phyloP scores from a whole-genome alignment of 2,329 filamentous ascomycete species.

The Truncatella angustata region DNA sequence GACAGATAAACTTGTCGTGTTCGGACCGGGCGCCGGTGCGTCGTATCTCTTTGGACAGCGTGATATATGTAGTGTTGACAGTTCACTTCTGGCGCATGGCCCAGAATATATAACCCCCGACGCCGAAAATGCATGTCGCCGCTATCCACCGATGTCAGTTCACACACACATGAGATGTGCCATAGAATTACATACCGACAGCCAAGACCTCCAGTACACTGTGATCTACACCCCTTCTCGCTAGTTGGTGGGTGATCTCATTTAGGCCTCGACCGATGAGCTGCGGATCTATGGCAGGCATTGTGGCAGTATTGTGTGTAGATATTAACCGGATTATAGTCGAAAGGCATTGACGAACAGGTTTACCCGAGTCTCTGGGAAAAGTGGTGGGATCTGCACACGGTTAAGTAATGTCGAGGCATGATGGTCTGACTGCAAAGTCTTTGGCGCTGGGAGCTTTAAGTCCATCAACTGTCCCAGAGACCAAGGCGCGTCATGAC shows the following conservation, averaged over 20 bases:
- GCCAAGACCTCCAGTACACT: constrained; percentile 5
- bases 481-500: not conserved
- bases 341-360: not conserved
- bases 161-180: not conserved
- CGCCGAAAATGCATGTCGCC: constrained; percentile 8
- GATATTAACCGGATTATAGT: not conserved
- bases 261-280: constrained; percentile 2
- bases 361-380: not conserved
- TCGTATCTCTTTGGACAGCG: no score
- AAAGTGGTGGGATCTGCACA: not conserved
- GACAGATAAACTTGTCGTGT: no score
- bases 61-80: no score
- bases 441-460: not conserved
- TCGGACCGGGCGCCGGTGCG: no score
- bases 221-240: constrained; percentile 4
- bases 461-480: not conserved
- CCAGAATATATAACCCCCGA: constrained; percentile 7
- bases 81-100: constrained; percentile 8
- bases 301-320: not conserved
- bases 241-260: constrained; percentile 2
- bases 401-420: not conserved
- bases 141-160: not conserved
- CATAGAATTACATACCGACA: not conserved
- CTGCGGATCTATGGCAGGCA: constrained; percentile 5
- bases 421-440: not conserved